Base-by-base conservation (phyloP, 305 asterid species). In the Rubia peregrina region DNA sequence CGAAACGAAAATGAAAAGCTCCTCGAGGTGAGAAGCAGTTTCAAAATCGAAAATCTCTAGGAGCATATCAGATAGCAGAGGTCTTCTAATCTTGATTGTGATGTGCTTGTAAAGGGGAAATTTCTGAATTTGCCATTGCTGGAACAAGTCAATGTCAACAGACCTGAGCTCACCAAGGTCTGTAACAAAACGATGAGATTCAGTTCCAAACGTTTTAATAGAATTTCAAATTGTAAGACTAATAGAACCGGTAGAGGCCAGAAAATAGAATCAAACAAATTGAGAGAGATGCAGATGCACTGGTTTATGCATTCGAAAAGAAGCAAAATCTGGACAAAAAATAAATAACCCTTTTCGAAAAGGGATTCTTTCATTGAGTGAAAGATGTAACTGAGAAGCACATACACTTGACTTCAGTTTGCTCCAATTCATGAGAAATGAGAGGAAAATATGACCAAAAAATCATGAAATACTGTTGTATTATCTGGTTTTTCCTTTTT, bases 41-140 rank as follows among this genome's bases (percentile, higher is more conserved):
- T 5, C 19, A 65, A 19, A 43, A 33, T 65, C 55, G 7, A 63
- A 26, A 33, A 19, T 3, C 5, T 21, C 57, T 78, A 87, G 56
- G 84, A 87, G 83, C 97, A 89, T 66, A 85, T 72, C 44, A 91
- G 84, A 78, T 85, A 65, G 87, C 96, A 91, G 61, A 91, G 85
- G 73, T 91, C 97, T 73, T 87, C 86, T 65, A 85, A 43, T 78
- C 97, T 86, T 61, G 83, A 83, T 38, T 76, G 74, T 14, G 97
- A 86, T 78, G 85, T 73, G 74, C 85, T 81, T 68, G 83, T 71
- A 56, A 67, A 88, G 19, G 93, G 91, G 26, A 88, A 74, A 65
- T 80, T 87, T 74, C 84, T 82, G 82, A 83, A 92, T 44, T 83
- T 83, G 56, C 96, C 98, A 80, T 74, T 89, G 9, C 77, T 79